Evolutionary conservation across 2,329 filamentous ascomycete genomes (phyloP), one percentile per base, ranked within the genome.

Genomic region (Aspergillus fumigatiaffinis): DNA sequence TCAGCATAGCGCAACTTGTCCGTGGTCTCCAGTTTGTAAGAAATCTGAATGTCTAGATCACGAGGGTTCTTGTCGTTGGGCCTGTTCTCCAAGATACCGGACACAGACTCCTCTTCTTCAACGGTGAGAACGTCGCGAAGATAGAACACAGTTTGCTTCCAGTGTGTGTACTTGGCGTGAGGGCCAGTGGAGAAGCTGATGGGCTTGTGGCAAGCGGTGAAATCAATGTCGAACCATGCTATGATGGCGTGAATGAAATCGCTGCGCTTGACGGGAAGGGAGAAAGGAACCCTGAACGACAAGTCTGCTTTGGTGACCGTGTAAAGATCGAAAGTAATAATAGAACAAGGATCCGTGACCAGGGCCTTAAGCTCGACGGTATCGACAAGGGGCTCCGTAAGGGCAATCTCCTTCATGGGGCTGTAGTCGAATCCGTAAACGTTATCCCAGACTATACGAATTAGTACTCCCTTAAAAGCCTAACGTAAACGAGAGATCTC

Each of bases 121-220:
- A 96, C 92, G 20, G 92, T 97, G 63, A 99, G 80, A 35, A 96
- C 90, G 66, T 99, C 92, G 70, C 90, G 86, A 62, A 99, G 83
- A 80, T 99, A 99, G 80, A 99, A 97, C 61, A 99, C 94, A 12
- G 94, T 99, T 82, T 99, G 94, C 82, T 99, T 99, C 94, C 94
- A 99, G 84, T 99, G 94, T 20, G 94, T 99, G 80, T 97, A 97
- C 80, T 97, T 97, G 68, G 93, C 95, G 79, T 97, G 94, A 28
- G 94, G 94, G 23, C 94, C 94, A 20, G 94, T 99, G 54, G 91
- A 96, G 84, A 99, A 99, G 71, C 88, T 86, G 72, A 99, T 92
- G 32, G 92, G 90, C 84, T 97, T 97, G 84, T 99, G 94, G 84
- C 94, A 97, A 58, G 92, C 92, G 52, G 90, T 90, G 79, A 99